Base-by-base conservation (phyloP, 305 asterid species). In the Euphrasia arctica region DNA sequence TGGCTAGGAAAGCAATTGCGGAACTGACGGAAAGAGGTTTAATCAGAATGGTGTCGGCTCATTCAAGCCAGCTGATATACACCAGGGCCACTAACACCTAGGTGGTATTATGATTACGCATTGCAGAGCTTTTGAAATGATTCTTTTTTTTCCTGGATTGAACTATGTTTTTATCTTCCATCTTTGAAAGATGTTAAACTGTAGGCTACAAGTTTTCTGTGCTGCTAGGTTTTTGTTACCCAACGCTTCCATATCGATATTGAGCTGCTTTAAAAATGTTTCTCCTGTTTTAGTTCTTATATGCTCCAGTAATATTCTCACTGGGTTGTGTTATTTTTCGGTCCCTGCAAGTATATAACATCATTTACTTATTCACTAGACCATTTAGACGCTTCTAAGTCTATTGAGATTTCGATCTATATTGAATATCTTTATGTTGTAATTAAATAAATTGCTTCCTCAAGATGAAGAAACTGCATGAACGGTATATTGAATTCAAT, bases 61-160 rank as follows among this genome's bases (percentile, higher is more conserved):
- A 91, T 67, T 63, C 98, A 6, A 91, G 98, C 87, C 98, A 91
- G 81, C 94, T 86, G 80, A 88, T 91, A 22, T 86, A 85, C 84
- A 91, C 98, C 12, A 78, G 96, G 67, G 96, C 95, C 34, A 91
- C 96, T 2, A 84, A 91, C 82, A 82, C 95, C 77, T 86, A 74
- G 73, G 70, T 66, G 47, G 13, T 10, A 9, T 8, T 4, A 3
- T 1, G 68, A 66, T 18, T 11, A 55, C 63, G 36, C 39, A 9
- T 59, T 66, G 10, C 52, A 22, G 61, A 9, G 63, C 65, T 62
- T 60, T 18, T 18, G 39, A 42, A 60, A 39, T 73, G 68, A 3
- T 12, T 47, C n/a, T 9, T 8, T 34, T 63, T 55, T 60, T 74
- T 55, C 48, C 43, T 9, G 10, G 34, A 57, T 45, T 58, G 67